Evolutionary conservation across 2,329 filamentous ascomycete species (phyloP).

Genomic region (Penicillium brevicompactum): DNA sequence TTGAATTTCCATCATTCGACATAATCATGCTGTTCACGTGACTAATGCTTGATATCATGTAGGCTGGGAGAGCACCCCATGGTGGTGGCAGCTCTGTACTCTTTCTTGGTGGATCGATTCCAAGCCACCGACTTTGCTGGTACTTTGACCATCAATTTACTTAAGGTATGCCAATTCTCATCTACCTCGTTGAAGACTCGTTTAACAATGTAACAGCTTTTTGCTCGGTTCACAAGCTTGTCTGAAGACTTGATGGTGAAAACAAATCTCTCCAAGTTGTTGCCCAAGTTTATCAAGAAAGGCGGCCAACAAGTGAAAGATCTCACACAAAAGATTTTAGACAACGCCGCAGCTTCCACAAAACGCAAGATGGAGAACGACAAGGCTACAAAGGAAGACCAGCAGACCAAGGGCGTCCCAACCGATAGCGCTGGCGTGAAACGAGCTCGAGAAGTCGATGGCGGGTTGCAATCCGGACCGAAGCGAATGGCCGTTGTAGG

Average conservation of each 20-base stretch:
- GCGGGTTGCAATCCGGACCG: slow-evolving; percentile 34
- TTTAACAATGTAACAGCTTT: slow-evolving; percentile 46
- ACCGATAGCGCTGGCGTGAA: slow-evolving; percentile 38
- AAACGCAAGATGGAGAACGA: slow-evolving; percentile 45
- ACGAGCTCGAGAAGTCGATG: slow-evolving; percentile 42
- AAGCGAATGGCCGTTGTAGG: slow-evolving; percentile 43
- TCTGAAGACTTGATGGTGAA: slow-evolving; percentile 61
- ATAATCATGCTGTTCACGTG: slow-evolving; percentile 10
- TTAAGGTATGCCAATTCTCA: slow-evolving; percentile 43
- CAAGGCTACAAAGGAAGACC: slow-evolving; percentile 42
- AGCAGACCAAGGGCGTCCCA: slow-evolving; percentile 25
- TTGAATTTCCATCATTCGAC: neutral
- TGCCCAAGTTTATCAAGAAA: slow-evolving; percentile 60
- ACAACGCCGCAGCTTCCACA: slow-evolving; percentile 48
- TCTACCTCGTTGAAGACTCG: neutral
- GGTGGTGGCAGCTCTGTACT: slow-evolving; percentile 50
- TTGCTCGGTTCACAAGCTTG: slow-evolving; percentile 59
- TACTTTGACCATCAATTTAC: slow-evolving; percentile 45
- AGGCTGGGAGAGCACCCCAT: slow-evolving; percentile 54
- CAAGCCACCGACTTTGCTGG: slow-evolving; percentile 52
- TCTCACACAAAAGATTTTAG: slow-evolving; percentile 57
- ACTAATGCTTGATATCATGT: slow-evolving; percentile 32
- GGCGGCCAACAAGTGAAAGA: slow-evolving; percentile 59
- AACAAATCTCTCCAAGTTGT: slow-evolving; percentile 61
- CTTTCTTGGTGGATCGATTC: slow-evolving; percentile 52